Evolutionary conservation across 306 rosid genomes (phyloP), one percentile per base, ranked within the genome.

Genomic region (Ziziphus jujuba): DNA sequence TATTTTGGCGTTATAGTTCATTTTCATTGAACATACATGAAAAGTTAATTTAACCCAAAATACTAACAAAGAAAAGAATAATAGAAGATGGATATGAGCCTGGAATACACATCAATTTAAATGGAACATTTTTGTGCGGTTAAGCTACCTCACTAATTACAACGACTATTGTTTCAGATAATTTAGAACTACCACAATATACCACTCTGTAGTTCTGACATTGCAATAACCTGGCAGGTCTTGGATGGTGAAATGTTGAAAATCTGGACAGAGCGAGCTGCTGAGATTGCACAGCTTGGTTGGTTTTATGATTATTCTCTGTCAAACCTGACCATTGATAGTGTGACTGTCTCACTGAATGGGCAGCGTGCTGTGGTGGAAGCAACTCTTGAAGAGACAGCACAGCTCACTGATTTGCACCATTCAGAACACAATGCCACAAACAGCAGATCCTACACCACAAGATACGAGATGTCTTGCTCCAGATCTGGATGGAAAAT

Each of bases 201-300:
- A 49, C 23, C 17, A 5, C 10, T 16, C 22, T 17, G 55, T 24
- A 20, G 56, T 59, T 7, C 75, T 77, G 69, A 77, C 59, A 47
- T 56, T 69, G 53, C 53, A 17, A 69, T 36, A 61, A 38, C 23
- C 36, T 79, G 74, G 11, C 75, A 93, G 98, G 87, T 85, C 72
- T 80, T 93, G 91, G 98, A 90, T 3, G 95, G 97, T 65, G 89
- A 84, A 82, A 93, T 93, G 98, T 78, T 93, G 90, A 88, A 88
- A 85, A 79, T 88, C 70, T 93, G 98, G 98, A 83, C 83, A 2
- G 95, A 90, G 72, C 97, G 98, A 1, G 98, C 97, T 4, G 77
- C 80, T 35, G 95, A 93, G 79, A 86, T 93, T 71, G 90, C 91
- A 40, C 86, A 86, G 77, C 91, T 90, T 10, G 88, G 91, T 63